Evolutionary conservation across 305 asterid genomes (phyloP).

Genomic region (Fraxinus angustifolia): DNA sequence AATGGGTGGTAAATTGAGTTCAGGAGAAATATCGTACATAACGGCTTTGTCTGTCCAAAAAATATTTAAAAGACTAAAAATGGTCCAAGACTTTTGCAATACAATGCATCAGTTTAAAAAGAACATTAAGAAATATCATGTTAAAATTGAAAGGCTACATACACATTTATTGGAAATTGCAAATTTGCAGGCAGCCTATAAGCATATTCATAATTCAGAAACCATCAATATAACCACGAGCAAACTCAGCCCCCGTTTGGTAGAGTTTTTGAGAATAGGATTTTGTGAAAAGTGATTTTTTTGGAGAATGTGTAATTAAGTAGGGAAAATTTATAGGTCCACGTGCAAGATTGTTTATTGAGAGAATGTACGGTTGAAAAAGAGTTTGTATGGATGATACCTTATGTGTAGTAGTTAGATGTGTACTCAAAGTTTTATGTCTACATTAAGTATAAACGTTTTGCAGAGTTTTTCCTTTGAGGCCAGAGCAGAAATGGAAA

Average conservation of each 20-base stretch:
- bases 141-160: not conserved
- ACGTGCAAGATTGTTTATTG: not conserved
- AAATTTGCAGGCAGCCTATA: not conserved
- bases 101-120: not conserved
- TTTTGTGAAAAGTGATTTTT: not conserved
- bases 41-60: not conserved
- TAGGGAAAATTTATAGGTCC: not conserved
- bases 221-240: not conserved
- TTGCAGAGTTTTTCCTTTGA: not conserved
- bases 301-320: not conserved
- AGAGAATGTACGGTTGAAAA: not conserved
- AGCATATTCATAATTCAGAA: not conserved
- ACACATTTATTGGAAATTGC: not conserved
- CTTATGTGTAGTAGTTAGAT: not conserved
- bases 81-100: not conserved
- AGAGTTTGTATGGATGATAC: not conserved
- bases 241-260: not conserved
- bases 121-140: not conserved
- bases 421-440: not conserved
- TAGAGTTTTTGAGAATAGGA: no score
- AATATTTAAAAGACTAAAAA: not conserved
- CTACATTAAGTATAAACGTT: not conserved
- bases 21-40: not conserved
- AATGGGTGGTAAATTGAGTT: not conserved
- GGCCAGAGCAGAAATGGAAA: not conserved